phyloP scores from a whole-genome alignment of 345 rosid species.

The Eucalyptus regnans region DNA sequence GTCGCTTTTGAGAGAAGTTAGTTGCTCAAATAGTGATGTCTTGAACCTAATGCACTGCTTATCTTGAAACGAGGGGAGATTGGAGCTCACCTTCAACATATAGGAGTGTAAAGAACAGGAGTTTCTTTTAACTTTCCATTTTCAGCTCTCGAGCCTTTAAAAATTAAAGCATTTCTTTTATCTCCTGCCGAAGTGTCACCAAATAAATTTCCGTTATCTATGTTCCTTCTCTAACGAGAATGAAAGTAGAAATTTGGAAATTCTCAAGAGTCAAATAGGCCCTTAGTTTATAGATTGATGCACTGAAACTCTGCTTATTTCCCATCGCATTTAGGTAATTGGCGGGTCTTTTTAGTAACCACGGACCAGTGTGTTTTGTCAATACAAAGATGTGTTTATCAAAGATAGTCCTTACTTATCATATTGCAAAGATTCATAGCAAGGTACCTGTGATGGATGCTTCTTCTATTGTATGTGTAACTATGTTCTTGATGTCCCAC shows the following conservation, averaged over 20 bases:
- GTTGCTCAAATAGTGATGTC: background rate
- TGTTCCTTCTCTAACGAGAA: background rate
- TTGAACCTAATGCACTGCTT: background rate
- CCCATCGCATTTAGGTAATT: background rate
- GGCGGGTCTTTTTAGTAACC: constrained; percentile 96
- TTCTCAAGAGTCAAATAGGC: background rate
- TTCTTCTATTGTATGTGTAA: background rate
- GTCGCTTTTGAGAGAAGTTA: background rate
- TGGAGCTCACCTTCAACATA: background rate
- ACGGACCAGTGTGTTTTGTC: constrained; percentile 91
- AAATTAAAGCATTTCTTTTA: background rate
- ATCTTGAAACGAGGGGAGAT: background rate
- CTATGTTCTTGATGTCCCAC: background rate
- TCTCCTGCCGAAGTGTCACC: background rate
- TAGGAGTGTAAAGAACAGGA: background rate
- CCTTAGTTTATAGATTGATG: background rate
- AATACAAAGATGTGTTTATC: constrained; percentile 72
- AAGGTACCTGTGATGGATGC: constrained; percentile 39
- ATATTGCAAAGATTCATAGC: constrained; percentile 96
- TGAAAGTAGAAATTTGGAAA: background rate
- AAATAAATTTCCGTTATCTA: background rate
- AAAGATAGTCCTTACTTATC: constrained; percentile 95
- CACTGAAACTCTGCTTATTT: background rate
- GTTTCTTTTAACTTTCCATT: background rate
- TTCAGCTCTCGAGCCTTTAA: background rate